Percentiles rank a stretch among this genome's conserved stretches.
phyloP scores from a whole-genome alignment of 345 rosid species.

The Hibiscus tridactylites region DNA sequence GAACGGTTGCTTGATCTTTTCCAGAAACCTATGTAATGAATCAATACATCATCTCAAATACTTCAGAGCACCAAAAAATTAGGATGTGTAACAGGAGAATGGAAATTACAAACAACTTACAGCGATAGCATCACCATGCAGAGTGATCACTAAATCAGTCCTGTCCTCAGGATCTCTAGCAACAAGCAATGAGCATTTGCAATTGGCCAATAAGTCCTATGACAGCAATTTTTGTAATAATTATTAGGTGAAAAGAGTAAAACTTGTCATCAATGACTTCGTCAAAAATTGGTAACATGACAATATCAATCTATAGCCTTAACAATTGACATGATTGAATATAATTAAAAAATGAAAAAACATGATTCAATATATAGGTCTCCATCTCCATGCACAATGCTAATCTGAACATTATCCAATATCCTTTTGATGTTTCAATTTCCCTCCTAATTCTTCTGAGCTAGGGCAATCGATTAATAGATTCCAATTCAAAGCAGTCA shows the following conservation, averaged over 20 bases:
- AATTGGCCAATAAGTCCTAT: constrained; percentile 75
- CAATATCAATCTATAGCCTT: neutral
- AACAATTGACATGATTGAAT: neutral
- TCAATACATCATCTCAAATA: neutral
- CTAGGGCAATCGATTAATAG: neutral
- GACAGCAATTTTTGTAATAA: constrained; percentile 14
- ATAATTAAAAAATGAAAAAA: too few species aligned
- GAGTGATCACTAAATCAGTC: constrained; percentile 69
- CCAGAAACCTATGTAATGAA: constrained; percentile 50
- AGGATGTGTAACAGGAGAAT: neutral
- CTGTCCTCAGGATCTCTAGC: constrained; percentile 84
- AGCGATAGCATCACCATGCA: constrained; percentile 78
- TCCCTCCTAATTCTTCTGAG: neutral
- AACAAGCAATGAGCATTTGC: constrained; percentile 82
- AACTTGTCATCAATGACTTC: neutral
- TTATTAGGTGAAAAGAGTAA: neutral
- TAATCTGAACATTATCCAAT: neutral
- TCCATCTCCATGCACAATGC: too few species aligned
- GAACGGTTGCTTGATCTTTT: constrained; percentile 48
- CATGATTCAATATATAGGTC: neutral
- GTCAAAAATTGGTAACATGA: neutral
- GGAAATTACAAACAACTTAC: constrained; percentile 33
- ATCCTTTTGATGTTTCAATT: neutral
- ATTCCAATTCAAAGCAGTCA: too few species aligned
- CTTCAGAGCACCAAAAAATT: neutral